These are phyloP conservation scores for Fusarium goolgardi DNA, from an alignment of 2,329 filamentous ascomycete species.

Conservation along the genomic window DNA sequence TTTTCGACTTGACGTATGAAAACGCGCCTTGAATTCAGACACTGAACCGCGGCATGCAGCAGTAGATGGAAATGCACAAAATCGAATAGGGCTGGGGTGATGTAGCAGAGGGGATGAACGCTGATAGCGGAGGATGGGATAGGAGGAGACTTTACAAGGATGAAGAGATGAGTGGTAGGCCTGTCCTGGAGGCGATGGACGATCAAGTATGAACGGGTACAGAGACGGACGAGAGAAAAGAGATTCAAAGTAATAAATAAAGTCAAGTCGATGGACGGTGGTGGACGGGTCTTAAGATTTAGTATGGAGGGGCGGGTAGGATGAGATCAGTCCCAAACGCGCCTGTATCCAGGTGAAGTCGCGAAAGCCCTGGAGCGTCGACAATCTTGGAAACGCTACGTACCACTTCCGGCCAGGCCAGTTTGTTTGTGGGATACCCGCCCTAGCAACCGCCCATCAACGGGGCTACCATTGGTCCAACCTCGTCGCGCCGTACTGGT, in stretches of 20 bases:
- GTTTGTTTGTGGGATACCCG: constrained; percentile 24
- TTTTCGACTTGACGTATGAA: constrained; percentile 38
- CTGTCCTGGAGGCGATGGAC: constrained; percentile 16
- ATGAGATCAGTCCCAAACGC: constrained; percentile 43
- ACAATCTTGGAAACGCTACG: constrained; percentile 31
- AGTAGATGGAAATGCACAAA: constrained; percentile 18
- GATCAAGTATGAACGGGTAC: constrained; percentile 34
- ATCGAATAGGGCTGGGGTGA: constrained; percentile 9
- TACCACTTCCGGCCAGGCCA: constrained; percentile 21
- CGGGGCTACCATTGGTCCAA: constrained; percentile 59
- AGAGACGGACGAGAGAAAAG: constrained; percentile 27
- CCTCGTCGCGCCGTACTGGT: constrained; percentile 29
- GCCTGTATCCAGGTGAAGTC: constrained; percentile 35
- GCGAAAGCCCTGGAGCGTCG: constrained; percentile 21
- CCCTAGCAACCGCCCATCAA: constrained; percentile 65
- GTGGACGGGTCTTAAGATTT: constrained; percentile 32
- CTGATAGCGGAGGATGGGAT: constrained; percentile 3
- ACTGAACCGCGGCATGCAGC: constrained; percentile 23
- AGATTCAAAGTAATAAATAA: constrained; percentile 20
- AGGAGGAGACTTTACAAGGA: constrained; percentile 7
- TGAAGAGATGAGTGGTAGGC: constrained; percentile 4
- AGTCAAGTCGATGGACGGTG: constrained; percentile 21
- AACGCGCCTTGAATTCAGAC: constrained; percentile 31
- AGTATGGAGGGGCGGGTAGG: constrained; percentile 44
- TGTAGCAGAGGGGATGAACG: constrained; percentile 7